phyloP scores from a whole-genome alignment of 2,329 filamentous ascomycete genomes.

The Stagonosporopsis cucurbitacearum region DNA sequence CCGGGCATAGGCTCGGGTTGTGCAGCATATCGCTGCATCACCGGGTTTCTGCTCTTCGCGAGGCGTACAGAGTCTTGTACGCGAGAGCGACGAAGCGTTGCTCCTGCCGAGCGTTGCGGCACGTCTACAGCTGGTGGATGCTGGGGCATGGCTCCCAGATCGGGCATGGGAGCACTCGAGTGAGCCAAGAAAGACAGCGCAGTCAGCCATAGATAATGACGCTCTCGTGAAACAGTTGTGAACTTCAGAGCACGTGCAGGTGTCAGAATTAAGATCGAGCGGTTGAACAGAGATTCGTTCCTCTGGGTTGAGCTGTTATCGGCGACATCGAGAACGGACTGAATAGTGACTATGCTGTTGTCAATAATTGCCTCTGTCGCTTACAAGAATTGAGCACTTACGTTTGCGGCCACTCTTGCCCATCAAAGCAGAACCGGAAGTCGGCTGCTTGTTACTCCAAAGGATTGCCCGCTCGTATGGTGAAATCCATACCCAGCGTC shows the following conservation, averaged over 20 bases:
- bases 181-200: conserved; percentile 94
- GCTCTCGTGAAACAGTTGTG: conserved; percentile 79
- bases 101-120: conserved; percentile 45
- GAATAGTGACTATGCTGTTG: conserved; percentile 74
- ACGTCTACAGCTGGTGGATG: conserved; percentile 42
- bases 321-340: conserved; percentile 96
- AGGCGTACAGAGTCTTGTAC: conserved; percentile 91
- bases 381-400: conserved; percentile 58
- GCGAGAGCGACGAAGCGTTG: conserved; percentile 59
- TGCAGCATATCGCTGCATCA: conserved; percentile 43
- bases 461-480: conserved; percentile 95
- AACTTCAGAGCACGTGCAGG: conserved; percentile 95
- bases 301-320: conserved; percentile 88
- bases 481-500: conserved; percentile 97
- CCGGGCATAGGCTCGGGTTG: conserved; percentile 42
- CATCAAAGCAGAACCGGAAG: conserved; percentile 82
- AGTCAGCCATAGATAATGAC: conserved; percentile 94
- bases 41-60: conserved; percentile 71
- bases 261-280: conserved; percentile 93
- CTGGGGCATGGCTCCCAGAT: conserved; percentile 61
- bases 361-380: conserved; percentile 18
- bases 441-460: conserved; percentile 98
- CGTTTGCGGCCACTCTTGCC: conserved; percentile 94
- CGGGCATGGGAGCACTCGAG: conserved; percentile 80
- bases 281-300: conserved; percentile 76